Conservation (phyloP, 2,329 filamentous ascomycete species). For the Harringtonia lauricola region DNA sequence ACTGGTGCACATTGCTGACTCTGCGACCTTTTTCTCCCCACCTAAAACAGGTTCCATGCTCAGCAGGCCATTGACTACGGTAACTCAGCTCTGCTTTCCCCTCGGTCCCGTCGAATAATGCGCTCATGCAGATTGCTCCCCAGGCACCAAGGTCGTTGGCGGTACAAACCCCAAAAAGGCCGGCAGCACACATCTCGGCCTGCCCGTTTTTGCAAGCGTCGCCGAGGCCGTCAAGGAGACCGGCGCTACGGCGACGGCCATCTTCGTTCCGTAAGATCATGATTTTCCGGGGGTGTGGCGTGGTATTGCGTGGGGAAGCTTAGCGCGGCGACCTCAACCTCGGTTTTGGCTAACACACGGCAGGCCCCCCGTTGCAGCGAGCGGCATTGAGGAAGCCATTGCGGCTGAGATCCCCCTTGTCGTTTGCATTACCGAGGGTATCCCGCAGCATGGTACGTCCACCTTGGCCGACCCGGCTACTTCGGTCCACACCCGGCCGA, state of each 20-base stretch:
- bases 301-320: too few species aligned
- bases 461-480: not conserved
- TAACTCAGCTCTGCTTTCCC: conserved; percentile 30
- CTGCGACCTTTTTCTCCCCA: not conserved
- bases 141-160: conserved; percentile 93
- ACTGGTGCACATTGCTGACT: not conserved
- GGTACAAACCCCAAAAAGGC: conserved; percentile 99
- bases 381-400: conserved; percentile 94
- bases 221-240: conserved; percentile 81
- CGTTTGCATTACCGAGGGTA: conserved; percentile 97
- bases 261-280: conserved; percentile 76
- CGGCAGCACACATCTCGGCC: conserved; percentile 76
- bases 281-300: not conserved
- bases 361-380: conserved; percentile 82
- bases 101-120: not conserved
- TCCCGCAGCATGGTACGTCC: conserved; percentile 80
- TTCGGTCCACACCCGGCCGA: too few species aligned
- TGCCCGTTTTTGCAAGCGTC: conserved; percentile 88
- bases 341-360: not conserved
- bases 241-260: conserved; percentile 80
- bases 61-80: conserved; percentile 97
- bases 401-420: conserved; percentile 85
- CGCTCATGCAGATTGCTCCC: not conserved
- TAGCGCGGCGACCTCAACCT: not conserved
- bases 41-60: conserved; percentile 70